A percentile compares a stretch with the other conserved stretches of the same genome.
Evolutionary conservation across 805 yeast species (phyloP).

Genomic region (Myxozyma monticola): DNA sequence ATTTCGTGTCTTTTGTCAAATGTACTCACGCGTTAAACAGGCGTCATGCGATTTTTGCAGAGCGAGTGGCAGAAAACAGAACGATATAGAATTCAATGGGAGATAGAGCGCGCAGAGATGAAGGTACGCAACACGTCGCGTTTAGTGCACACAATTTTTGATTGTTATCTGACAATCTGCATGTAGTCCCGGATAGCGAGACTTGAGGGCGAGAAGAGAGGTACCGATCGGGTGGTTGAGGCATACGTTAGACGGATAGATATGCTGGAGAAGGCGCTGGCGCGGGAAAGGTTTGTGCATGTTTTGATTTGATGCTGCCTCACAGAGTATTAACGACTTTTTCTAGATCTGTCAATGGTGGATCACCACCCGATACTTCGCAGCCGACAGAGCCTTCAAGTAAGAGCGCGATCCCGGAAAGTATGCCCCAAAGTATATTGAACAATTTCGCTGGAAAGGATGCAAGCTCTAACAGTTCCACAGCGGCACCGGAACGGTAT

Average conservation of each 20-base stretch:
- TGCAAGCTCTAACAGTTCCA: too few species aligned
- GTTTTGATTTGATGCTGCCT: too few species aligned
- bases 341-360: too few species aligned
- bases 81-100: conserved; percentile 61
- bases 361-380: too few species aligned
- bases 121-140: conserved; percentile 37
- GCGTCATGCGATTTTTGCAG: conserved; percentile 64
- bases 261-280: conserved; percentile 36
- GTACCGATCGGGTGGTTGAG: conserved; percentile 36
- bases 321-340: too few species aligned
- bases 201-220: conserved; percentile 55
- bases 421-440: too few species aligned
- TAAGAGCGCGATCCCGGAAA: too few species aligned
- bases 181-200: conserved; percentile 45
- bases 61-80: conserved; percentile 63
- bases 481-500: too few species aligned
- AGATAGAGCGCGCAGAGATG: conserved; percentile 61
- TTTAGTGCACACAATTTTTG: background rate
- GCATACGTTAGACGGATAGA: conserved; percentile 34
- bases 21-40: too few species aligned
- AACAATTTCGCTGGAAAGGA: too few species aligned
- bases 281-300: conserved; percentile 20
- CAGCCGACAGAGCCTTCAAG: too few species aligned
- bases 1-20: too few species aligned
- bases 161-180: background rate